A percentile compares a stretch with the other conserved stretches of the same genome.
These are phyloP conservation scores for Apium graveolens DNA, from an alignment of 129 eudicot genomes.

Conservation along the genomic window DNA sequence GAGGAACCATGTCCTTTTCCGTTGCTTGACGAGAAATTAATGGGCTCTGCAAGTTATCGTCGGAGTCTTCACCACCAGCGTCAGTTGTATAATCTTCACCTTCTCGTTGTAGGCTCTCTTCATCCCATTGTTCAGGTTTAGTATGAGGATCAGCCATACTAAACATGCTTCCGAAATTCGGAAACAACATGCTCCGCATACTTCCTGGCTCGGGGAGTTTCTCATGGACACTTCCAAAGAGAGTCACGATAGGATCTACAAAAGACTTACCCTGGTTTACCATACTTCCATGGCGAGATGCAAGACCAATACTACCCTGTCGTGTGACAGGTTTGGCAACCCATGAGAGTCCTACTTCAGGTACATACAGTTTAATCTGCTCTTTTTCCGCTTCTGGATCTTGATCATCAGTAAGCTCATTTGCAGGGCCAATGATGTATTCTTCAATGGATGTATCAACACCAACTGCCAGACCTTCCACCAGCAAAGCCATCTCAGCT, in stretches of 20 bases:
- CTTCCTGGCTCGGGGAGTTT: slow-evolving; percentile 59
- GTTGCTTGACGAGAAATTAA: slow-evolving; percentile 55
- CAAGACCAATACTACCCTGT: slow-evolving; percentile 38
- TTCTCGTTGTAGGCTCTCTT: slow-evolving; percentile 41
- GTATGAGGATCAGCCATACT: slow-evolving; percentile 36
- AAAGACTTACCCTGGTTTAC: slow-evolving; percentile 40
- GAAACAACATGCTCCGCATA: slow-evolving; percentile 57
- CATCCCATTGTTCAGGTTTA: slow-evolving; percentile 60
- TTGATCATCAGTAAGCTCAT: slow-evolving; percentile 31
- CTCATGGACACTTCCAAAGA: slow-evolving; percentile 69
- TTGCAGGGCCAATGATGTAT: slow-evolving; percentile 43
- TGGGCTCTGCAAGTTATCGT: slow-evolving; percentile 46
- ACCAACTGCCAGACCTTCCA: slow-evolving; percentile 62
- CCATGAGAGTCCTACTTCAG: slow-evolving; percentile 61
- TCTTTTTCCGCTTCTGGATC: slow-evolving; percentile 42
- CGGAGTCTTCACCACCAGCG: slow-evolving; percentile 32
- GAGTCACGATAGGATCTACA: slow-evolving; percentile 68
- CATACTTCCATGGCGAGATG: slow-evolving; percentile 58
- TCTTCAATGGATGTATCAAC: slow-evolving; percentile 62
- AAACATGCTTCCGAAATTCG: slow-evolving; percentile 67
- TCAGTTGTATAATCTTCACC: slow-evolving; percentile 34
- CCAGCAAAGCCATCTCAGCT: slow-evolving; percentile 70
- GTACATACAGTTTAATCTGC: slow-evolving; percentile 45
- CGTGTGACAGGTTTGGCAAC: slow-evolving; percentile 54
- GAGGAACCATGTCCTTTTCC: slow-evolving; percentile 37